Conservation (phyloP, 306 rosid genomes). For the Macrotyloma uniflorum region DNA sequence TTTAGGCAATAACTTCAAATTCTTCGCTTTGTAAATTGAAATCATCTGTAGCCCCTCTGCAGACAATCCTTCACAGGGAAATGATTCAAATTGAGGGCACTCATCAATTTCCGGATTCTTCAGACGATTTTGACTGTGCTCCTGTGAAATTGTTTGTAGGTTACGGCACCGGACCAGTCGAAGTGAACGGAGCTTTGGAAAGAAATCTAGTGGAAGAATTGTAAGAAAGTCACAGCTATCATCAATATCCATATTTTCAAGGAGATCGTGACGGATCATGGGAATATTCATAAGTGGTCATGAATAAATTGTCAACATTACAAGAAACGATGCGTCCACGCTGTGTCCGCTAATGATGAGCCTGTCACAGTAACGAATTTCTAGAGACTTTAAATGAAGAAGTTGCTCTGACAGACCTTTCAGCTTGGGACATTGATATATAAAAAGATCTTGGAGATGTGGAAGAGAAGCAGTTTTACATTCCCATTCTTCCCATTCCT, state of each 20-base stretch:
- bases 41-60: not conserved
- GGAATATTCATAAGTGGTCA: not conserved
- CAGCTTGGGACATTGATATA: accelerated
- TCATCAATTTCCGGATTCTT: accelerated
- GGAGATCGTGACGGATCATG: not conserved
- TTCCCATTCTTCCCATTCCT: too few species aligned
- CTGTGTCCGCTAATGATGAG: not conserved
- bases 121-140: not conserved
- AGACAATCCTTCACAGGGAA: not conserved
- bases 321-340: not conserved
- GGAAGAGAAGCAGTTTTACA: not conserved
- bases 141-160: not conserved
- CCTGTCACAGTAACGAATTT: not conserved
- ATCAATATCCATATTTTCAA: accelerated
- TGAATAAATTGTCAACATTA: not conserved
- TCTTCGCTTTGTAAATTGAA: not conserved
- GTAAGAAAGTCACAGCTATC: not conserved
- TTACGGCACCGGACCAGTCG: accelerated
- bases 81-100: not conserved
- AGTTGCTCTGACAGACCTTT: not conserved
- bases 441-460: accelerated
- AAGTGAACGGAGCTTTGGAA: not conserved
- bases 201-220: too few species aligned
- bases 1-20: not conserved
- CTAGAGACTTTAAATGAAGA: not conserved